Evolutionary conservation across 73 alveolate genomes (phyloP), one percentile per base, ranked within the genome.

Genomic region (Effrenium voratum): DNA sequence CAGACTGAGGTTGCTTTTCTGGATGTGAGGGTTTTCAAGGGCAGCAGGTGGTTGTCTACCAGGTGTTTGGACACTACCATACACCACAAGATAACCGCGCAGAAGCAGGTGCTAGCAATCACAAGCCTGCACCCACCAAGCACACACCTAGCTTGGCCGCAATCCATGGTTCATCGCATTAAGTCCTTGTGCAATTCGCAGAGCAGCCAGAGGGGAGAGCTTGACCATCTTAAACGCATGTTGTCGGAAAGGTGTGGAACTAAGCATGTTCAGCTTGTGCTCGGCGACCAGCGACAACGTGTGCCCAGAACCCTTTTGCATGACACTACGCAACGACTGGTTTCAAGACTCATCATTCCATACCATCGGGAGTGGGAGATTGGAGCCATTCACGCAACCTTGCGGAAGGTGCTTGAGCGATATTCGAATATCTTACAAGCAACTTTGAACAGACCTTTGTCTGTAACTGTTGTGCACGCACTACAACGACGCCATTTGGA

Each of bases 201-300:
- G 59, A 3, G 59, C 5, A 4, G 2, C 38, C 41, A 40, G 13
- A 41, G 40, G 36, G 38, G 4, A 4, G 86, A 76, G 41, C 1
- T 76, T 38, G 8, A 22, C n/a, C 57, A 76, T 41, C 52, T 72
- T 36, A 72, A 72, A 72, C 83, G 49, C 50, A 19, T 72, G 83
- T 28, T 72, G 24, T n/a, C 83, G 32, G 83, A 46, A 34, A 72
- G 83, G 49, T 72, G 26, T 72, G 83, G 83, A 46, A 36, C 83
- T 10, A 30, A 24, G 30, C 36, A 72, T 72, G 83, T 49, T 34
- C 50, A 72, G 30, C 50, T 6, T 12, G 49, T 72, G 32, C 36
- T 72, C 30, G 10, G 8, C 2, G 66, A 16, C 22, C 6, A 22
- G 15, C 49, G 50, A 32, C 32, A 72, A 28, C 83, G 36, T 19